Percentiles rank a stretch among this genome's conserved stretches.
phyloP scores from a whole-genome alignment of 2,329 filamentous ascomycete genomes.

The Stemphylium lycopersici region DNA sequence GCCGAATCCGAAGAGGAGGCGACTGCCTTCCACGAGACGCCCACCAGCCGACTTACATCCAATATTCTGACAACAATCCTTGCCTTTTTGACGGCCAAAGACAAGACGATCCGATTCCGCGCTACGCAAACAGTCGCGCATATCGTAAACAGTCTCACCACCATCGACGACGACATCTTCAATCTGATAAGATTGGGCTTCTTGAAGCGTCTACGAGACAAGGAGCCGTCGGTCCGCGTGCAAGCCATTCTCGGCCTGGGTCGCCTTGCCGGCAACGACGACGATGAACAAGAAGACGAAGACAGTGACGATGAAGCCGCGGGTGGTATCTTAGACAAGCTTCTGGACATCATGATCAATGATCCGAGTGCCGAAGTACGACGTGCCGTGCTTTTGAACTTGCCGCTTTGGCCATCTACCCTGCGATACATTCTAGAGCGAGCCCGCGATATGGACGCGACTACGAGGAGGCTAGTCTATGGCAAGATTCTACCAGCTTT shows the following conservation, averaged over 20 bases:
- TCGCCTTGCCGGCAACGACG: constrained; percentile 73
- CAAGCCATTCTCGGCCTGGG: constrained; percentile 93
- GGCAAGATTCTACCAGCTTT: constrained; percentile 83
- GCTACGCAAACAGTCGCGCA: constrained; percentile 89
- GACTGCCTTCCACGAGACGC: constrained; percentile 78
- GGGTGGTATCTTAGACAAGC: constrained; percentile 77
- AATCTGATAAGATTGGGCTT: constrained; percentile 79
- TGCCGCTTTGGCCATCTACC: constrained; percentile 83
- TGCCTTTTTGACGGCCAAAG: constrained; percentile 81
- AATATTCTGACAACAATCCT: constrained; percentile 75
- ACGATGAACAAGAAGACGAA: constrained; percentile 65
- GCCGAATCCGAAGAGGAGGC: constrained; percentile 66
- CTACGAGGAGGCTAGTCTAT: constrained; percentile 85
- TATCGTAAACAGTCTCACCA: constrained; percentile 88
- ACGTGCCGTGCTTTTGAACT: constrained; percentile 83
- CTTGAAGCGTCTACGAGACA: constrained; percentile 86
- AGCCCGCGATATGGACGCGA: constrained; percentile 84
- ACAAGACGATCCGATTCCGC: constrained; percentile 89
- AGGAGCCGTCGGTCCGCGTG: constrained; percentile 88
- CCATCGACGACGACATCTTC: constrained; percentile 91
- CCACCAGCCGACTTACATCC: constrained; percentile 78
- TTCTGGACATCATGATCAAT: constrained; percentile 88
- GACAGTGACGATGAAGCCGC: constrained; percentile 71
- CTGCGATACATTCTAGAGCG: constrained; percentile 88
- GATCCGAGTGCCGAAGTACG: constrained; percentile 94